These are phyloP conservation scores for Rhododendron mucronatum DNA, from an alignment of 148 eudicot species.

Conservation along the genomic window DNA sequence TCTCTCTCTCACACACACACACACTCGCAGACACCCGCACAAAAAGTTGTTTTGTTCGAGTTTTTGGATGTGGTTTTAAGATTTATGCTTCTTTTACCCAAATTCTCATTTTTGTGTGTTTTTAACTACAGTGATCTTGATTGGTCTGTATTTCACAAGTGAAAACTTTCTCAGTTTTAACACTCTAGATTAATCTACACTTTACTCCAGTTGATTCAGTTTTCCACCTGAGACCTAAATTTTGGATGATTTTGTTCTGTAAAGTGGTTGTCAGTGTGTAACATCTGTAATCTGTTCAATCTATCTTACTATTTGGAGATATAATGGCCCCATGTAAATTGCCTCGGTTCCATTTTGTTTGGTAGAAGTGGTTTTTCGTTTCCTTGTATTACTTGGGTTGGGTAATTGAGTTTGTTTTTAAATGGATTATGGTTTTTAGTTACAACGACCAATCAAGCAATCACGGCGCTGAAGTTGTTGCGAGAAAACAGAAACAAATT, in stretches of 20 bases:
- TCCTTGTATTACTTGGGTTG: not conserved
- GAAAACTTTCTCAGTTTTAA: not conserved
- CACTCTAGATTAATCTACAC: not conserved
- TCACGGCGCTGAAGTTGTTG: slow-evolving; percentile 39
- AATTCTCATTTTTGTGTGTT: not conserved
- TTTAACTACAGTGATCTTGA: not conserved
- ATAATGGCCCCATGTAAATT: not conserved
- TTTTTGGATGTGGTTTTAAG: not conserved
- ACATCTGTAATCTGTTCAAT: not conserved
- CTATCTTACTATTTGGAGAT: not conserved
- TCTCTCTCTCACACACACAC: not conserved
- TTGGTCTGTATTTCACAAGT: not conserved
- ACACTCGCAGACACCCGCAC: not conserved
- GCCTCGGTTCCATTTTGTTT: not conserved
- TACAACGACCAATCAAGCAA: slow-evolving; percentile 45
- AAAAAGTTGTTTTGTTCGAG: not conserved
- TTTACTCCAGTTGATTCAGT: not conserved
- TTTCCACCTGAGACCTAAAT: not conserved
- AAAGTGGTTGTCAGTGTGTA: not conserved
- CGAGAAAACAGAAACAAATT: slow-evolving; percentile 51
- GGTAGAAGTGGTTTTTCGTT: not conserved
- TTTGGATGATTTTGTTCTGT: not conserved
- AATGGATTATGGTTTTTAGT: slow-evolving; percentile 27
- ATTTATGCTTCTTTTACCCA: not conserved
- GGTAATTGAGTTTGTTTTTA: not conserved